Conservation (phyloP, 2,329 filamentous ascomycete species). For the Calonectria honghensis region DNA sequence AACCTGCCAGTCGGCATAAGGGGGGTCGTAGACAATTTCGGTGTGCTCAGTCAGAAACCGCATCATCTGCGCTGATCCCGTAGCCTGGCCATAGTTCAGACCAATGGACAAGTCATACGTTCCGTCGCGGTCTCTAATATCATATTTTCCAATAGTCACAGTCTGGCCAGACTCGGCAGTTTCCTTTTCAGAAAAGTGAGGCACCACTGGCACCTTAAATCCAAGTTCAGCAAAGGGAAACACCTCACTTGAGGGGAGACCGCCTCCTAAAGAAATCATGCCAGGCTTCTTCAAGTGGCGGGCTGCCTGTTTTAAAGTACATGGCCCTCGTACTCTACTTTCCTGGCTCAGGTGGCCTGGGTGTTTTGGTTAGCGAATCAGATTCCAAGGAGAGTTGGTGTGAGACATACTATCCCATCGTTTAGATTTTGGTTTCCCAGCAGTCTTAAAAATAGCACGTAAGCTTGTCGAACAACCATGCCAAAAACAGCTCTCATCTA, state of each 20-base stretch:
- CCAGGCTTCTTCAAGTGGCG: slow-evolving; percentile 86
- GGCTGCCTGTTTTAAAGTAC: slow-evolving; percentile 89
- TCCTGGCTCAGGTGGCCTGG: slow-evolving; percentile 78
- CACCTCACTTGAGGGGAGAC: slow-evolving; percentile 89
- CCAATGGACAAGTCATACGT: slow-evolving; percentile 86
- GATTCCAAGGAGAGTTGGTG: not conserved
- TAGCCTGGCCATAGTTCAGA: slow-evolving; percentile 94
- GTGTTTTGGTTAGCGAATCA: slow-evolving; percentile 37
- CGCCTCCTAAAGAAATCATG: slow-evolving; percentile 93
- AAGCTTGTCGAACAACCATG: slow-evolving; percentile 11
- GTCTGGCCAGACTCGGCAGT: slow-evolving; percentile 76
- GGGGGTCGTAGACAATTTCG: slow-evolving; percentile 90
- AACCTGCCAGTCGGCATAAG: slow-evolving; percentile 93
- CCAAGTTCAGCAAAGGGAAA: slow-evolving; percentile 91
- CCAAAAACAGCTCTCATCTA: slow-evolving; percentile 21
- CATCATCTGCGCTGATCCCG: slow-evolving; percentile 89
- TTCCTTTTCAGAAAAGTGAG: slow-evolving; percentile 82
- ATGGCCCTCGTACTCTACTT: slow-evolving; percentile 76
- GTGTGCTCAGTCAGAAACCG: slow-evolving; percentile 97
- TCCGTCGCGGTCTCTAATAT: slow-evolving; percentile 76
- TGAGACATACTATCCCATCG: slow-evolving; percentile 86
- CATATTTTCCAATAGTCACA: slow-evolving; percentile 87
- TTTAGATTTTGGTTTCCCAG: slow-evolving; percentile 83
- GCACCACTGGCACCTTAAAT: slow-evolving; percentile 82
- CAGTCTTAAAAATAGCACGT: slow-evolving; percentile 53